Evolutionary conservation across 148 eudicot species (phyloP).

Genomic region (Fallopia convolvulus): DNA sequence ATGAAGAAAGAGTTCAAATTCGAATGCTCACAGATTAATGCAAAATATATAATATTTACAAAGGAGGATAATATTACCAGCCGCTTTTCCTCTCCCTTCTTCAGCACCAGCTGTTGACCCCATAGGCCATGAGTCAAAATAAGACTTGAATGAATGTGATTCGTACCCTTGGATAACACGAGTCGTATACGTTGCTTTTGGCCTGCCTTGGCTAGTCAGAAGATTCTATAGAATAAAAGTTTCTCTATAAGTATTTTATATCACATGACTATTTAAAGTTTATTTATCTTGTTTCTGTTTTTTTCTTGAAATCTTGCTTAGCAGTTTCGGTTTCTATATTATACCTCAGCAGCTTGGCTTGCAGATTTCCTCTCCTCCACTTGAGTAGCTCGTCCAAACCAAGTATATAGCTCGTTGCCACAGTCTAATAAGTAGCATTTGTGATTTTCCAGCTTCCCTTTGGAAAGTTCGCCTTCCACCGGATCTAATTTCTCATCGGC

Average conservation of each 20-base stretch:
- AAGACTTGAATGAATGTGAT: slow-evolving; percentile 76
- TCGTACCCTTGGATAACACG: slow-evolving; percentile 92
- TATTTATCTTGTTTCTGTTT: background rate
- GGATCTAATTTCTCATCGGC: slow-evolving; percentile 52
- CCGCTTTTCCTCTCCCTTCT: slow-evolving; percentile 98
- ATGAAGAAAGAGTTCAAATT: slow-evolving; percentile 14
- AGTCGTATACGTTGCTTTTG: slow-evolving; percentile 70
- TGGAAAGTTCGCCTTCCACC: slow-evolving; percentile 71
- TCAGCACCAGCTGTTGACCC: slow-evolving; percentile 70
- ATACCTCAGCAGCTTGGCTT: slow-evolving; percentile 81
- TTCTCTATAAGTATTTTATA: background rate
- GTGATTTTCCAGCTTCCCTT: slow-evolving; percentile 74
- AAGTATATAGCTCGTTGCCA: slow-evolving; percentile 82
- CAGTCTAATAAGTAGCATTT: slow-evolving; percentile 84
- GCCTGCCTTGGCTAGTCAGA: slow-evolving; percentile 64
- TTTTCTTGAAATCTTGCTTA: background rate
- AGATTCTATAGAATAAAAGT: slow-evolving; percentile 44
- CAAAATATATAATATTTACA: background rate
- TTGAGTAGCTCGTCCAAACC: slow-evolving; percentile 96
- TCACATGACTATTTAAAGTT: background rate
- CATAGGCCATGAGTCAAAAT: slow-evolving; percentile 92
- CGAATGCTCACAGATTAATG: background rate
- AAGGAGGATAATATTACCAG: slow-evolving; percentile 43
- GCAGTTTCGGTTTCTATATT: background rate
- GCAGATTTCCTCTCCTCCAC: slow-evolving; percentile 91